These are phyloP conservation scores for Phytophthora hibernalis DNA, from an alignment of 352 stramenopile species.

Conservation along the genomic window DNA sequence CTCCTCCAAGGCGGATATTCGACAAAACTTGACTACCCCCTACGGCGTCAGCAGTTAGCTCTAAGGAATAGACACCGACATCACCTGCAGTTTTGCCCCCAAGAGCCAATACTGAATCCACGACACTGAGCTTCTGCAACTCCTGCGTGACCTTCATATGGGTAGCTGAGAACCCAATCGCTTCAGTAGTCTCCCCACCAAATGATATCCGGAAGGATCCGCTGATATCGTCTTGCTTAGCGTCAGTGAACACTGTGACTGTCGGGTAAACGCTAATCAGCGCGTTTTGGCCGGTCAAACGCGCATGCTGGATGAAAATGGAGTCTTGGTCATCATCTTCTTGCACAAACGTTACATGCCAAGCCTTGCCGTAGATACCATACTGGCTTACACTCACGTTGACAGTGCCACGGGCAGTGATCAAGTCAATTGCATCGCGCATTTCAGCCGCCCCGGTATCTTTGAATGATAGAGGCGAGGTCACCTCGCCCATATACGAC, in stretches of 20 bases:
- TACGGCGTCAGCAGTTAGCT: constrained; percentile 51
- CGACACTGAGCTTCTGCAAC: constrained; percentile 64
- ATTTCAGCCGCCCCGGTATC: constrained; percentile 86
- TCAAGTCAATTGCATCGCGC: constrained; percentile 86
- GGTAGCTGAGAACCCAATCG: constrained; percentile 66
- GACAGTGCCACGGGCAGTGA: constrained; percentile 84
- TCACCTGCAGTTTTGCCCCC: constrained; percentile 50
- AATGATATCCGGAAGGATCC: constrained; percentile 71
- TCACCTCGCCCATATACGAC: constrained; percentile 87
- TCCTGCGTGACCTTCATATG: constrained; percentile 77
- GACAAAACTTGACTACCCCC: constrained; percentile 43
- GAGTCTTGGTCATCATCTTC: constrained; percentile 59
- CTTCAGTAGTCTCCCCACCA: constrained; percentile 56
- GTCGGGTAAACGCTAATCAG: constrained; percentile 75
- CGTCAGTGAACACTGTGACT: constrained; percentile 67
- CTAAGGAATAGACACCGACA: constrained; percentile 65
- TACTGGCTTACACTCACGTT: constrained; percentile 82
- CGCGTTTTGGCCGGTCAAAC: constrained; percentile 74
- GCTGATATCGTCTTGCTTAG: constrained; percentile 61
- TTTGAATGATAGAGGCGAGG: constrained; percentile 64
- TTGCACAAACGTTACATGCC: constrained; percentile 92
- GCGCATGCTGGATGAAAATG: constrained; percentile 81
- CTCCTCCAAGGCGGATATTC: constrained; percentile 48
- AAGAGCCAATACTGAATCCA: constrained; percentile 72
- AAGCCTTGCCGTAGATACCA: constrained; percentile 78